Base-by-base conservation (phyloP, 129 eudicot species). In the Erigeron canadensis region DNA sequence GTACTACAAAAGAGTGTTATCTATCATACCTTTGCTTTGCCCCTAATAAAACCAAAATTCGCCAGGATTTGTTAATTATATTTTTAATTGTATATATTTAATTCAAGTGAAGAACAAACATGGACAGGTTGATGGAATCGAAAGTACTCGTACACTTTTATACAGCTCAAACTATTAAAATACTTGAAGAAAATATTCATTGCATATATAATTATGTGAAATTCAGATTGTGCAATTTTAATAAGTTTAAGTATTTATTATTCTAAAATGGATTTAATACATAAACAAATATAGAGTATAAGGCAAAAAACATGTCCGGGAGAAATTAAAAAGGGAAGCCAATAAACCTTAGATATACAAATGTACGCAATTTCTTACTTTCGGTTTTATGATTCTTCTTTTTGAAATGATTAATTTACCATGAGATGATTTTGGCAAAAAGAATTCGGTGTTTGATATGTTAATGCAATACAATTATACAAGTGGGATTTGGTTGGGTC, bases 111-210 rank as follows among this genome's bases (percentile, higher is more conserved):
- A 34, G 60, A 59, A 67, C 38, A 76, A 68, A 68, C 75, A 58
- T 76, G 75, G 70, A 69, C 80, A 68, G 55, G 28, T 60, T 67
- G 65, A 74, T 54, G 37, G 56, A 16, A 16, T 64, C 54, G 8
- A 64, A 40, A 51, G 38, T 43, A 17, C 70, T 44, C 15, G 34
- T 28, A 28, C 34, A 28, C 17, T 57, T 57, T 18, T 67, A 67
- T 64, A 58, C 69, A 46, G 23, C 74, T 76, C 69, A 37, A 63
- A 45, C 42, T 17, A 34, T 56, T 75, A 42, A 68, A 19, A 67
- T 67, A 57, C 56, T 46, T 0, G 46, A 44, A 37, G 41, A 18
- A 43, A 10, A 56, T 37, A 67, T 56, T 61, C 45, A 11, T 48
- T 38, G 7, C 39, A 16, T 37, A 44, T 45, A 57, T 16, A 68